phyloP scores from a whole-genome alignment of 495 filamentous ascomycete genomes.

The Lophiotrema nucula region DNA sequence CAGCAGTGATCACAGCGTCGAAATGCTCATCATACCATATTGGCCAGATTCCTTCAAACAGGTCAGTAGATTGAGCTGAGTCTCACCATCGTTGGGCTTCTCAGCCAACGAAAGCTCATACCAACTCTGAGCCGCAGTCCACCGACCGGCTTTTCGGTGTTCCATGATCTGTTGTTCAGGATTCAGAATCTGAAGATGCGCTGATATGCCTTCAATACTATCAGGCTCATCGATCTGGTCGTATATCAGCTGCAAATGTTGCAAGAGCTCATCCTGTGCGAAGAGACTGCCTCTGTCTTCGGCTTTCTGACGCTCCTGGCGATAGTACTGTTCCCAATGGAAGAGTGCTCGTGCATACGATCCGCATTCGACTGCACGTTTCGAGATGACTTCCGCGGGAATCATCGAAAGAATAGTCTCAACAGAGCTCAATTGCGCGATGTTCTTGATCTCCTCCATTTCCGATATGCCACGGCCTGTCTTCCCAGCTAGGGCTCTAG shows the following conservation, averaged over 20 bases:
- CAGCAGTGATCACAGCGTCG: background rate
- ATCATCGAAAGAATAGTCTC: constrained; percentile 65
- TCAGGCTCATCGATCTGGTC: constrained; percentile 97
- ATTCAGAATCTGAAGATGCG: constrained; percentile 73
- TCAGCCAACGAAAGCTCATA: constrained; percentile 85
- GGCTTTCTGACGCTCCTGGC: constrained; percentile 51
- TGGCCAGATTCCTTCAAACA: constrained; percentile 92
- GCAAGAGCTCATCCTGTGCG: constrained; percentile 54
- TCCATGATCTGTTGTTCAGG: constrained; percentile 90
- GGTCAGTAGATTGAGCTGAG: constrained; percentile 78
- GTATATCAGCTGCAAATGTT: constrained; percentile 86
- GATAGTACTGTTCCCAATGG: constrained; percentile 89
- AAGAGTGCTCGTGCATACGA: constrained; percentile 90
- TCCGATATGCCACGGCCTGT: constrained; percentile 37
- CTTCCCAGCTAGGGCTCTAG: constrained; percentile 33
- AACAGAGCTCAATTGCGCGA: constrained; percentile 59
- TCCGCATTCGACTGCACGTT: constrained; percentile 83
- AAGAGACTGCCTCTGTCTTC: constrained; percentile 36
- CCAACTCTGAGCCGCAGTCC: constrained; percentile 98
- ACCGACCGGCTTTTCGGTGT: constrained; percentile 89
- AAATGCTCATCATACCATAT: constrained; percentile 57
- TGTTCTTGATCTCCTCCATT: constrained; percentile 38
- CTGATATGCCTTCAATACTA: constrained; percentile 90
- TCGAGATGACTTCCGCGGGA: constrained; percentile 80
- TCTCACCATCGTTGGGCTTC: constrained; percentile 69